These are phyloP conservation scores for Hyphopichia khmerensis DNA, from an alignment of 1,139 yeast genomes.

Conservation along the genomic window DNA sequence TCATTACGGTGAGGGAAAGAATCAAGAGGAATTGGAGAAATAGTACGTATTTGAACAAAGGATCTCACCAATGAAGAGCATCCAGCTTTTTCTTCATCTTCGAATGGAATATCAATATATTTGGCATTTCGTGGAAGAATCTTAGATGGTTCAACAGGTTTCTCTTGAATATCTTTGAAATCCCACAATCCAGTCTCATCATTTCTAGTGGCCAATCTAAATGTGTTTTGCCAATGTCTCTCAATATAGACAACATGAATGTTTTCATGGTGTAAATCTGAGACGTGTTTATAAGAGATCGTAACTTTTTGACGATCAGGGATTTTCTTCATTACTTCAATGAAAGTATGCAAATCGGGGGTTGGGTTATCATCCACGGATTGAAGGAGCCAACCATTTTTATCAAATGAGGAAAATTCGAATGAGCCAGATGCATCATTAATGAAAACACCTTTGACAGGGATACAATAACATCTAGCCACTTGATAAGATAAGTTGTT, in stretches of 20 bases:
- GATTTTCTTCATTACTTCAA: conserved; percentile 72
- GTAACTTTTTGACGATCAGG: conserved; percentile 79
- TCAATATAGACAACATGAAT: conserved; percentile 68
- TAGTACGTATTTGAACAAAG: conserved; percentile 67
- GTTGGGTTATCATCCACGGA: conserved; percentile 75
- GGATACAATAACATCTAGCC: conserved; percentile 81
- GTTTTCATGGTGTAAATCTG: conserved; percentile 75
- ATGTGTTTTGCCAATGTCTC: conserved; percentile 80
- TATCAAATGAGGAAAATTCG: conserved; percentile 57
- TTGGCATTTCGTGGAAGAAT: conserved; percentile 59
- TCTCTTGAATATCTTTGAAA: conserved; percentile 62
- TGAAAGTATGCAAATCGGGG: conserved; percentile 68
- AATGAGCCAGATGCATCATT: conserved; percentile 81
- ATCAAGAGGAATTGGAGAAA: conserved; percentile 70
- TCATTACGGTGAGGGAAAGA: conserved; percentile 65
- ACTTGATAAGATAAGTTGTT: conserved; percentile 84
- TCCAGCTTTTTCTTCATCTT: conserved; percentile 41
- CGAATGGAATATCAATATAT: conserved; percentile 68
- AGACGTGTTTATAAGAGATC: conserved; percentile 71
- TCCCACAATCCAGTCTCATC: conserved; percentile 90
- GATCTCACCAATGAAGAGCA: conserved; percentile 52
- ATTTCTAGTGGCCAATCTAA: conserved; percentile 73
- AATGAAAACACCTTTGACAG: conserved; percentile 80
- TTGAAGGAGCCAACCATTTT: conserved; percentile 71
- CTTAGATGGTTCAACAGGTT: conserved; percentile 53